A percentile compares a stretch with the other conserved stretches of the same genome.
Conservation (phyloP, 192 early-diverging fungal species). For the Coemansia sp. region DNA sequence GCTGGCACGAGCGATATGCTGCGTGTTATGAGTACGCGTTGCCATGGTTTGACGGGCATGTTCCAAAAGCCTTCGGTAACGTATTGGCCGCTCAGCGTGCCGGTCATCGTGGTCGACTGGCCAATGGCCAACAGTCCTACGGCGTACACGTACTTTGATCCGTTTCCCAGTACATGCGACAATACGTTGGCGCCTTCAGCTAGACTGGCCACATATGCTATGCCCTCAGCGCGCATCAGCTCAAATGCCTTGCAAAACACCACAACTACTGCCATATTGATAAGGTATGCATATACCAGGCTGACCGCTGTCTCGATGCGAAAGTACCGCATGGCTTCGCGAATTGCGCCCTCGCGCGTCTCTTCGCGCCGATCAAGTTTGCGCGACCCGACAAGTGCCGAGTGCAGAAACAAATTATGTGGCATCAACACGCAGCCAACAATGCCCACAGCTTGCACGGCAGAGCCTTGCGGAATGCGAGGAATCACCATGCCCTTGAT, state of each 20-base stretch:
- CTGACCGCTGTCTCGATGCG: slow-evolving; percentile 62
- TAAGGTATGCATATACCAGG: slow-evolving; percentile 63
- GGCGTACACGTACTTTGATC: slow-evolving; percentile 75
- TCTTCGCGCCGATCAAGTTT: slow-evolving; percentile 52
- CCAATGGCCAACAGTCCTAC: slow-evolving; percentile 80
- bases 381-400: slow-evolving; percentile 70
- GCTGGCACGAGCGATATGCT: slow-evolving; percentile 64
- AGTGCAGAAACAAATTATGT: slow-evolving; percentile 89
- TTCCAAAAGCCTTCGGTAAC: slow-evolving; percentile 86
- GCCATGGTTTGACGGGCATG: slow-evolving; percentile 68
- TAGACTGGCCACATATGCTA: slow-evolving; percentile 40
- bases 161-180: slow-evolving; percentile 61
- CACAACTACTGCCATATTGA: slow-evolving; percentile 72
- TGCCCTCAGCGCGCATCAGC: slow-evolving; percentile 54
- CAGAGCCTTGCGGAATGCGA: slow-evolving; percentile 56
- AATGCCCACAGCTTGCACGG: slow-evolving; percentile 68
- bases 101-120: slow-evolving; percentile 86
- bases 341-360: slow-evolving; percentile 59
- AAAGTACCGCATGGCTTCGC: slow-evolving; percentile 72
- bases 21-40: slow-evolving; percentile 64
- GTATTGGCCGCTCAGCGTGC: slow-evolving; percentile 88
- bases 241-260: slow-evolving; percentile 63
- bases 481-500: slow-evolving; percentile 63
- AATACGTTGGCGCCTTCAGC: slow-evolving; percentile 58
- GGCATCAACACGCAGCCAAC: slow-evolving; percentile 81